Percentiles rank a stretch among this genome's conserved stretches.
Evolutionary conservation across 768 basidiomycete species (phyloP).

Genomic region (Crepidotus variabilis): DNA sequence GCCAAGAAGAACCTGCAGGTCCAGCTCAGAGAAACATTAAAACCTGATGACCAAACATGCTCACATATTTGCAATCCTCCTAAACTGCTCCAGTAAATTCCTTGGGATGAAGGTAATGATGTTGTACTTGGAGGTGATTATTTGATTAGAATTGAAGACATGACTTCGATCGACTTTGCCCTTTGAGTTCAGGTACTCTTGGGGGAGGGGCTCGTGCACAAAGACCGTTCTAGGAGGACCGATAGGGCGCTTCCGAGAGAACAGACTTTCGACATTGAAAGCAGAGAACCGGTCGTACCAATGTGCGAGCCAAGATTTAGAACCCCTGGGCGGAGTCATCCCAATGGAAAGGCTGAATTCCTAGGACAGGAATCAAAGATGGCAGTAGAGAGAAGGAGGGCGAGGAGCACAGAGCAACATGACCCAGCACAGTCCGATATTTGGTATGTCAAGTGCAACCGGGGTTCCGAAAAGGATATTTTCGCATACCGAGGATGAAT

Average conservation of each 20-base stretch:
- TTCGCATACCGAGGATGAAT: too few species aligned
- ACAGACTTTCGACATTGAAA: slow-evolving; percentile 68
- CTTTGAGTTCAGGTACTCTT: slow-evolving; percentile 54
- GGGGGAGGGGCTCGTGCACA: slow-evolving; percentile 64
- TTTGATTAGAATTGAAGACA: slow-evolving; percentile 69
- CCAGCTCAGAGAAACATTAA: background rate
- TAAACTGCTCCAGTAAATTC: slow-evolving; percentile 87
- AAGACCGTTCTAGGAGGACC: slow-evolving; percentile 47
- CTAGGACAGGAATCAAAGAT: too few species aligned
- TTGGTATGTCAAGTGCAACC: too few species aligned
- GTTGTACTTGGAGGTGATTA: slow-evolving; percentile 84
- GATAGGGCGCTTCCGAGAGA: slow-evolving; percentile 50
- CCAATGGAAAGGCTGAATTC: too few species aligned
- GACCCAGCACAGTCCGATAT: too few species aligned
- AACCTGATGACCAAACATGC: slow-evolving; percentile 17
- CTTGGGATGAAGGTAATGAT: slow-evolving; percentile 83
- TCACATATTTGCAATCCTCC: slow-evolving; percentile 88
- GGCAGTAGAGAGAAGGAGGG: too few species aligned
- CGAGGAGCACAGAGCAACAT: too few species aligned
- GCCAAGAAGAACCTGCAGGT: slow-evolving; percentile 69
- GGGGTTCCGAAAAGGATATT: too few species aligned
- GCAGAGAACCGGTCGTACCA: slow-evolving; percentile 41
- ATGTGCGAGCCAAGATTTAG: slow-evolving; percentile 22
- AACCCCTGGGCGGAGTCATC: too few species aligned
- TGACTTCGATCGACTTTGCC: slow-evolving; percentile 54